phyloP scores from a whole-genome alignment of 768 basidiomycete genomes.

The Phanerodontia chrysosporium region DNA sequence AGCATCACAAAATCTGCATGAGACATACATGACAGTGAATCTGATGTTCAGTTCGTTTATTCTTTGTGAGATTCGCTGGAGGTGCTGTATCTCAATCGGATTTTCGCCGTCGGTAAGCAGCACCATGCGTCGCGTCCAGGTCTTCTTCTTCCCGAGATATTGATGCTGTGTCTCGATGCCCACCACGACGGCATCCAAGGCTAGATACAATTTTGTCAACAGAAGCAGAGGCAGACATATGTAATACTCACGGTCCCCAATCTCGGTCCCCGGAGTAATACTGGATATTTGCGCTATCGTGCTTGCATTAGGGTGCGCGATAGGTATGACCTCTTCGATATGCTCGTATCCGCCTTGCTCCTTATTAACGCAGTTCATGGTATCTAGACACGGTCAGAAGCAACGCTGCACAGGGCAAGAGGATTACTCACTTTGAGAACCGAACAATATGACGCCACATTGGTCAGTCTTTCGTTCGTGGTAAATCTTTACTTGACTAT shows the following conservation, averaged over 20 bases:
- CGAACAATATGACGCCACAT: constrained; percentile 86
- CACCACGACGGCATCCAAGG: constrained; percentile 85
- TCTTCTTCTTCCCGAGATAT: constrained; percentile 65
- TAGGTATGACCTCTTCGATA: constrained; percentile 65
- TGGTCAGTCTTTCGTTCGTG: constrained; percentile 91
- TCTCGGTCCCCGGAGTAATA: constrained; percentile 48
- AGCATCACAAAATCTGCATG: background rate
- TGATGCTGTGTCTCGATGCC: constrained; percentile 73
- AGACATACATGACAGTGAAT: constrained; percentile 68
- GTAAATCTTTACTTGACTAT: constrained; percentile 58
- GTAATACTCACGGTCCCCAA: constrained; percentile 61
- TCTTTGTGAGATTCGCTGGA: constrained; percentile 63
- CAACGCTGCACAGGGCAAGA: background rate
- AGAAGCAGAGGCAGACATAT: background rate
- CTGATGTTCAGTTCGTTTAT: constrained; percentile 56
- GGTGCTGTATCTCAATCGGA: constrained; percentile 68
- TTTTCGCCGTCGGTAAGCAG: constrained; percentile 84
- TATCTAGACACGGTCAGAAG: constrained; percentile 38
- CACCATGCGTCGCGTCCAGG: constrained; percentile 82
- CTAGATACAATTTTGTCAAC: constrained; percentile 35
- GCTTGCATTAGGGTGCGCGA: constrained; percentile 58
- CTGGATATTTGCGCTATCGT: constrained; percentile 65
- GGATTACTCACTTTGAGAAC: constrained; percentile 57
- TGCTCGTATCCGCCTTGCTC: constrained; percentile 69
- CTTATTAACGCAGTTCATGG: constrained; percentile 59